A percentile compares a stretch with the other conserved stretches of the same genome.
Evolutionary conservation across 1,284 basidiomycete genomes (phyloP).

Genomic region (Puccinia triticina): DNA sequence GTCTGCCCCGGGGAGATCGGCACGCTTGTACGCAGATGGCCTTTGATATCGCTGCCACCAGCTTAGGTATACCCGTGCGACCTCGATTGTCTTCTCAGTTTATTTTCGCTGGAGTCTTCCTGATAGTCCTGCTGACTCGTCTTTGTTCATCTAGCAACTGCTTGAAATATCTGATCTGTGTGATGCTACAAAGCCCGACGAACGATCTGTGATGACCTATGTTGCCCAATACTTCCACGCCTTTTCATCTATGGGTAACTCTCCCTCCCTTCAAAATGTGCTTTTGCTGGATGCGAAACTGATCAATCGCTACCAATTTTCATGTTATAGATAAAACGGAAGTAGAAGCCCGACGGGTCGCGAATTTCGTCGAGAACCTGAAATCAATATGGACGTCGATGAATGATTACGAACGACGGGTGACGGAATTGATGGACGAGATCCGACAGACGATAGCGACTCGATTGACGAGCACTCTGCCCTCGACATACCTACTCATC

Average conservation of each 20-base stretch:
- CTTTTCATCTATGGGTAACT: slow-evolving; percentile 88
- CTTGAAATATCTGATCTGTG: slow-evolving; percentile 95
- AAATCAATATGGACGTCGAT: slow-evolving; percentile 79
- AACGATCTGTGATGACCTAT: slow-evolving; percentile 93
- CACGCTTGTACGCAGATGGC: slow-evolving; percentile 81
- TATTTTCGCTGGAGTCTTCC: background rate
- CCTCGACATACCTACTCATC: slow-evolving; percentile 78
- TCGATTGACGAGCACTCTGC: slow-evolving; percentile 65
- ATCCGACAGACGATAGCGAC: slow-evolving; percentile 55
- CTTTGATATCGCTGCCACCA: slow-evolving; percentile 80
- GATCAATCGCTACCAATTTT: slow-evolving; percentile 10
- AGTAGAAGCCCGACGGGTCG: slow-evolving; percentile 86
- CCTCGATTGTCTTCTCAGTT: background rate
- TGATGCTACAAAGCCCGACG: slow-evolving; percentile 82
- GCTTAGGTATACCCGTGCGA: slow-evolving; percentile 83
- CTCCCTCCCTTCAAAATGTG: slow-evolving; percentile 69
- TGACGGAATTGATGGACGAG: slow-evolving; percentile 58
- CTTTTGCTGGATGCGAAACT: no score
- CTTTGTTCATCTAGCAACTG: slow-evolving; percentile 69
- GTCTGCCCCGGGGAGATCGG: slow-evolving; percentile 74
- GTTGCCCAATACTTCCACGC: slow-evolving; percentile 97
- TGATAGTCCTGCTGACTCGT: slow-evolving; percentile 42
- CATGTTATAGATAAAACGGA: slow-evolving; percentile 84
- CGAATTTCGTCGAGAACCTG: slow-evolving; percentile 95
- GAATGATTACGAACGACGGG: slow-evolving; percentile 92